A percentile compares a stretch with the other conserved stretches of the same genome.
Conservation (phyloP, 2,329 filamentous ascomycete genomes). For the Alternaria atra region DNA sequence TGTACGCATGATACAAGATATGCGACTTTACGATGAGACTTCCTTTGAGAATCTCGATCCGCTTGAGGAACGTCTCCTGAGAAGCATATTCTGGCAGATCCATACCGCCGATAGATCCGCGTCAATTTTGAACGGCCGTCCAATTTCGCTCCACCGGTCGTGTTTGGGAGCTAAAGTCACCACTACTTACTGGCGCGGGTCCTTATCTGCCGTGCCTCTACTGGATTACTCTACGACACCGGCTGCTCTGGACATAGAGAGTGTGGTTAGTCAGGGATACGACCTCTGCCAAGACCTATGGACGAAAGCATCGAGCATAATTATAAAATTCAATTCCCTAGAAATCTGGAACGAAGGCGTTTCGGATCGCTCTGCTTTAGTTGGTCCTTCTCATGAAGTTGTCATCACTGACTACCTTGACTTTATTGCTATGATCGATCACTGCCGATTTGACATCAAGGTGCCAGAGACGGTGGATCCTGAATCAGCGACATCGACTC, state of each 20-base stretch:
- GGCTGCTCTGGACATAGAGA: background rate
- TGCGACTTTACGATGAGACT: constrained; percentile 1
- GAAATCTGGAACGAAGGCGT: background rate
- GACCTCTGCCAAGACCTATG: background rate
- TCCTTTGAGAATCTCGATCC: background rate
- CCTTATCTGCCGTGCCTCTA: background rate
- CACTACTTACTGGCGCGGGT: background rate
- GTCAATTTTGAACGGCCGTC: background rate
- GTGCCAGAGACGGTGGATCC: background rate
- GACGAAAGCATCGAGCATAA: constrained; percentile 2
- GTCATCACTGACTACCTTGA: background rate
- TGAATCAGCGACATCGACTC: background rate
- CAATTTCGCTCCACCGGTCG: background rate
- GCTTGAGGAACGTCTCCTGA: background rate
- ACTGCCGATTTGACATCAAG: background rate
- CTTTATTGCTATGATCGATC: background rate
- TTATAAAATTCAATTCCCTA: background rate
- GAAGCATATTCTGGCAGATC: background rate
- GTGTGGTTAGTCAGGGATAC: background rate
- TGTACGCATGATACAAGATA: background rate
- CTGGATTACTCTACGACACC: background rate
- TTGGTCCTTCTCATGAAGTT: background rate
- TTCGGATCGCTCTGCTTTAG: background rate
- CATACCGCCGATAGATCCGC: background rate
- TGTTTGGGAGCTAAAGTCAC: background rate